Conservation (phyloP, 169 alveolate species). For the Prorocentrum cordatum region DNA sequence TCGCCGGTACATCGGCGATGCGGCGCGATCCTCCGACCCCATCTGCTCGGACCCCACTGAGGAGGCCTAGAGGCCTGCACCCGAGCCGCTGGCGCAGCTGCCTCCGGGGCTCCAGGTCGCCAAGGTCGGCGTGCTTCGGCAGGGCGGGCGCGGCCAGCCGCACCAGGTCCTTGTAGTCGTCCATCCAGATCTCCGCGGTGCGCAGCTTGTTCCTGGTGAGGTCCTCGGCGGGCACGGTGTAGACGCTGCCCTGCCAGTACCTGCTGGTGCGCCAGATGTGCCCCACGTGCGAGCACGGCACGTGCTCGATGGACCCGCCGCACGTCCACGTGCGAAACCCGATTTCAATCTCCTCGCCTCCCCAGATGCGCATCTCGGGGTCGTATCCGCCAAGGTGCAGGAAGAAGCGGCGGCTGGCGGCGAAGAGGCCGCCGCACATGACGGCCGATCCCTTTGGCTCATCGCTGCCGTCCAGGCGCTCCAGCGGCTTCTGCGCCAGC, state of each 20-base stretch:
- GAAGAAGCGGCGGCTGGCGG: constrained; percentile 69
- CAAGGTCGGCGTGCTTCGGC: neutral
- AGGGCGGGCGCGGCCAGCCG: neutral
- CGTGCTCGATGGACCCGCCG: constrained; percentile 72
- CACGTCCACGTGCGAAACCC: constrained; percentile 74
- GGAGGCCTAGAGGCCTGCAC: no score
- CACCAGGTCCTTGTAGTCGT: constrained; percentile 71
- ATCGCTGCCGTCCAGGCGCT: no score
- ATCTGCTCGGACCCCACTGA: no score
- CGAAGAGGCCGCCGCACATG: constrained; percentile 74
- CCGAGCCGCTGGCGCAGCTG: constrained; percentile 37
- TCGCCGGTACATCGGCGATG: no score
- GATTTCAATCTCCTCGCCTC: constrained; percentile 72
- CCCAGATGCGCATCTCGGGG: constrained; percentile 71
- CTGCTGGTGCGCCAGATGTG: constrained; percentile 63
- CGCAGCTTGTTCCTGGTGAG: constrained; percentile 70
- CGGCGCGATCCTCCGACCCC: no score
- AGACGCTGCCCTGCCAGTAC: constrained; percentile 52
- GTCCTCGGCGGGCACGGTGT: constrained; percentile 67
- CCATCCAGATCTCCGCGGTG: constrained; percentile 72
- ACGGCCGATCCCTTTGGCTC: constrained; percentile 66
- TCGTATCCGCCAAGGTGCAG: constrained; percentile 72
- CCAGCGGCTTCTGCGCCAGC: constrained; percentile 60
- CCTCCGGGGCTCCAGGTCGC: neutral
- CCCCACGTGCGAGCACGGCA: constrained; percentile 72